These are phyloP conservation scores for Umbelopsis ramanniana DNA, from an alignment of 192 early-diverging fungal species.

Conservation along the genomic window DNA sequence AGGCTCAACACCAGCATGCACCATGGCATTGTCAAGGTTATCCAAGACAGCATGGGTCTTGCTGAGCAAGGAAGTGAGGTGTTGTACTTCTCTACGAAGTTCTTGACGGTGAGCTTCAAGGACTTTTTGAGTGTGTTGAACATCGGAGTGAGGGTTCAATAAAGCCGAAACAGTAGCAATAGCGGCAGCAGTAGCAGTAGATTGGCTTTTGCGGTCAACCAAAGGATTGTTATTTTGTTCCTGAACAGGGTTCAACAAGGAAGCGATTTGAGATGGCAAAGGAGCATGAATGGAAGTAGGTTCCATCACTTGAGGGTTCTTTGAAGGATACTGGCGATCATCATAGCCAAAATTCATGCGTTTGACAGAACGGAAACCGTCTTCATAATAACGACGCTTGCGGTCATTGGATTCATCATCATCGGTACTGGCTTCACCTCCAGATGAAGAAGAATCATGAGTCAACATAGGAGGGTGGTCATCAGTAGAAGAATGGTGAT, in stretches of 20 bases:
- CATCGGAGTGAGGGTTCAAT: conserved; percentile 34
- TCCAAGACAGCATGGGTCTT: conserved; percentile 58
- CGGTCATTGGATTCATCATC: conserved; percentile 1
- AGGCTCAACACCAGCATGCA: conserved; percentile 14
- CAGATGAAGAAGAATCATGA: conserved; percentile 29
- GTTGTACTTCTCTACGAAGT: conserved; percentile 56
- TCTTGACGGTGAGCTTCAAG: conserved; percentile 60
- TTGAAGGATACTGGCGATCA: neutral
- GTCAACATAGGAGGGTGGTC: conserved; percentile 19
- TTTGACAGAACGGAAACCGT: conserved; percentile 11
- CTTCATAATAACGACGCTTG: conserved; percentile 23
- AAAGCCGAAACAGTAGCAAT: conserved; percentile 40
- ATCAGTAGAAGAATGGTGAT: conserved; percentile 25
- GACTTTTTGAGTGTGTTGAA: conserved; percentile 43
- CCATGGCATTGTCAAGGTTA: conserved; percentile 57
- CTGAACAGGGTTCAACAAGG: conserved; percentile 34
- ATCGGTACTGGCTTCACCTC: conserved; percentile 21
- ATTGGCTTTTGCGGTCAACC: neutral
- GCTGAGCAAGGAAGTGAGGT: conserved; percentile 53
- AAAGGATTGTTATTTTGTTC: neutral
- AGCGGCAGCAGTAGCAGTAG: conserved; percentile 24
- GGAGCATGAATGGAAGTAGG: neutral
- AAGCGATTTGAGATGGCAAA: conserved; percentile 17
- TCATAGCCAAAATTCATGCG: neutral
- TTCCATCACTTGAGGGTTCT: neutral